Percentiles rank a stretch among this genome's conserved stretches.
These are phyloP conservation scores for Aspergillus sparsus DNA, from an alignment of 495 filamentous ascomycete genomes.

Conservation along the genomic window DNA sequence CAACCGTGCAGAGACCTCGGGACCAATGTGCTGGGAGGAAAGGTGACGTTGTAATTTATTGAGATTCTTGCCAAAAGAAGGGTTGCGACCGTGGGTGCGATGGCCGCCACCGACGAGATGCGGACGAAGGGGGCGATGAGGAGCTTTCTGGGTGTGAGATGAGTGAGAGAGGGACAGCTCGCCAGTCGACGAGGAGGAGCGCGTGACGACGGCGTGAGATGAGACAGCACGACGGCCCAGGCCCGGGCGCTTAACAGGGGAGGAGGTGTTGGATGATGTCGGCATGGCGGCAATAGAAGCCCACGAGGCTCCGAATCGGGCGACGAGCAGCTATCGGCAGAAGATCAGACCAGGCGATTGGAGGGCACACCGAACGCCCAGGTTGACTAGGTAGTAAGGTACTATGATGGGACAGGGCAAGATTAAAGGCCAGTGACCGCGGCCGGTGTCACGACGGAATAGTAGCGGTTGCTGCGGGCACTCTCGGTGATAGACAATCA, in stretches of 20 bases:
- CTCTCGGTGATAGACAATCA: slow-evolving; percentile 6
- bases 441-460: slow-evolving; percentile 16
- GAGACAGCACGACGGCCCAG: slow-evolving; percentile 51
- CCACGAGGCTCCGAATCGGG: slow-evolving; percentile 22
- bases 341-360: slow-evolving; percentile 20
- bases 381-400: background rate
- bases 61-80: slow-evolving; percentile 45
- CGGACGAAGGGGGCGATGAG: slow-evolving; percentile 38
- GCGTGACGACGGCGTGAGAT: slow-evolving; percentile 49
- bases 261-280: slow-evolving; percentile 39
- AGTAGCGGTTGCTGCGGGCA: slow-evolving; percentile 5
- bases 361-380: slow-evolving; percentile 16
- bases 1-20: slow-evolving; percentile 37
- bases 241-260: slow-evolving; percentile 50
- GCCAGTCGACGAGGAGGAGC: slow-evolving; percentile 34
- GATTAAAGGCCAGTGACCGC: slow-evolving; percentile 5
- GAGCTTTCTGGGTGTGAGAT: slow-evolving; percentile 31
- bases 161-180: slow-evolving; percentile 40
- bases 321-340: slow-evolving; percentile 25
- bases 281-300: slow-evolving; percentile 38
- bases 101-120: slow-evolving; percentile 49
- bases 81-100: slow-evolving; percentile 48
- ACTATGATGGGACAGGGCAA: background rate
- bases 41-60: slow-evolving; percentile 43
- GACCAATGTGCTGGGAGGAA: slow-evolving; percentile 31